phyloP scores from a whole-genome alignment of 345 rosid genomes.

The Aethionema arabicum region DNA sequence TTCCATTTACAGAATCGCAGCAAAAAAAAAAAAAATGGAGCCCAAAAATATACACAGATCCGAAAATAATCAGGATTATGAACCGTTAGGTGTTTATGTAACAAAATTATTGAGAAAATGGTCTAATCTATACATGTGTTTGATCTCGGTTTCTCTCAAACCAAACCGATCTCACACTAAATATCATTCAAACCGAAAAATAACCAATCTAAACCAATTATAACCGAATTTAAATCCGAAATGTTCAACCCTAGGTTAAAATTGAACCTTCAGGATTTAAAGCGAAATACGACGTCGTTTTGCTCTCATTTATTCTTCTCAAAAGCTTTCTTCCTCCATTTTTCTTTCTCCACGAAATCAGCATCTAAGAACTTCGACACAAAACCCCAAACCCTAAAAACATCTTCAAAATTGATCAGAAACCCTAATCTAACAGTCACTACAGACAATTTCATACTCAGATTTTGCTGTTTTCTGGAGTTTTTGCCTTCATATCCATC shows the following conservation, averaged over 20 bases:
- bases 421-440: conserved; percentile 64
- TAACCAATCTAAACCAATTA: background rate
- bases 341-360: conserved; percentile 91
- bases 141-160: conserved; percentile 11
- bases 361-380: conserved; percentile 82
- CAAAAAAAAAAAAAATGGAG: background rate
- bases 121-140: background rate
- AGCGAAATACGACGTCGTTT: background rate
- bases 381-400: conserved; percentile 73
- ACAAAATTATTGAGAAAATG: background rate
- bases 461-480: conserved; percentile 5
- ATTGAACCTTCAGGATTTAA: conserved; percentile 8
- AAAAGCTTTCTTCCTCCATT: conserved; percentile 75
- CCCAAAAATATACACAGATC: background rate
- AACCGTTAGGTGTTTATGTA: background rate
- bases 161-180: conserved; percentile 6
- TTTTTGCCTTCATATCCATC: conserved; percentile 1
- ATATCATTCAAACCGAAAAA: conserved; percentile 8
- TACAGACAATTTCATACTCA: conserved; percentile 40
- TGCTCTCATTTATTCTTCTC: conserved; percentile 34
- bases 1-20: conserved; percentile 11
- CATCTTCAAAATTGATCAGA: conserved; percentile 76
- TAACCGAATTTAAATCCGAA: conserved; percentile 6
- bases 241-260: conserved; percentile 7
- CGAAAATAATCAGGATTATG: background rate